Evolutionary conservation across 805 yeast species (phyloP).

Genomic region (Wickerhamiella hasegawae): DNA sequence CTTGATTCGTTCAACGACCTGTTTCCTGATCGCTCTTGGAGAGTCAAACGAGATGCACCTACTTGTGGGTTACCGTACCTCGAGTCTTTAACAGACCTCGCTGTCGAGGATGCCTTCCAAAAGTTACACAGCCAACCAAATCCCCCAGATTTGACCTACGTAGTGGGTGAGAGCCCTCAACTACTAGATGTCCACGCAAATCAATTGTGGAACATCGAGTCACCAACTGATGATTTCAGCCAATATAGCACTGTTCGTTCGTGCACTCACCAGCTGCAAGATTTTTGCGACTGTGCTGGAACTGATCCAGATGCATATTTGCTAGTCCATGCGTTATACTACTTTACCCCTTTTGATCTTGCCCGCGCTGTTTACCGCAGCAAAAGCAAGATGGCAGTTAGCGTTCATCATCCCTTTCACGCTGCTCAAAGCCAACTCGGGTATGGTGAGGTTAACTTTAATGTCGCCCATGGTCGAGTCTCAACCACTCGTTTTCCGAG

Average conservation of each 20-base stretch:
- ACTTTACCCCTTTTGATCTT: constrained; percentile 2
- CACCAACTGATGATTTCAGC: constrained; percentile 1
- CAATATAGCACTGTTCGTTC: neutral
- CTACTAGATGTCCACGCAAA: constrained; percentile 1
- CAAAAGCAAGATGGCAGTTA: neutral
- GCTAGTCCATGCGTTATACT: constrained; percentile 5
- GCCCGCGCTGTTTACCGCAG: constrained; percentile 3
- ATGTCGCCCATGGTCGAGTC: constrained; percentile 4
- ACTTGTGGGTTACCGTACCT: constrained; percentile 3
- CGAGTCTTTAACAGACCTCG: constrained; percentile 3
- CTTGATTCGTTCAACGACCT: neutral
- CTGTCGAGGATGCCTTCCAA: constrained; percentile 3
- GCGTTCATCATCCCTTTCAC: constrained; percentile 4
- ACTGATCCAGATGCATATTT: constrained; percentile 3
- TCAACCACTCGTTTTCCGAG: constrained; percentile 6
- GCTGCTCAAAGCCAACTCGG: constrained; percentile 3
- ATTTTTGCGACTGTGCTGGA: constrained; percentile 5
- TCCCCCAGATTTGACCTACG: constrained; percentile 1
- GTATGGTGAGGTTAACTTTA: constrained; percentile 4
- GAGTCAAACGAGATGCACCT: neutral
- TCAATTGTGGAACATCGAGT: constrained; percentile 3
- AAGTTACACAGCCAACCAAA: neutral
- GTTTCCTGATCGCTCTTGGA: neutral
- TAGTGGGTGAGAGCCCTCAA: constrained; percentile 3
- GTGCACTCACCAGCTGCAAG: constrained; percentile 4